phyloP scores from a whole-genome alignment of 805 yeast species.

The Brettanomyces sp. region DNA sequence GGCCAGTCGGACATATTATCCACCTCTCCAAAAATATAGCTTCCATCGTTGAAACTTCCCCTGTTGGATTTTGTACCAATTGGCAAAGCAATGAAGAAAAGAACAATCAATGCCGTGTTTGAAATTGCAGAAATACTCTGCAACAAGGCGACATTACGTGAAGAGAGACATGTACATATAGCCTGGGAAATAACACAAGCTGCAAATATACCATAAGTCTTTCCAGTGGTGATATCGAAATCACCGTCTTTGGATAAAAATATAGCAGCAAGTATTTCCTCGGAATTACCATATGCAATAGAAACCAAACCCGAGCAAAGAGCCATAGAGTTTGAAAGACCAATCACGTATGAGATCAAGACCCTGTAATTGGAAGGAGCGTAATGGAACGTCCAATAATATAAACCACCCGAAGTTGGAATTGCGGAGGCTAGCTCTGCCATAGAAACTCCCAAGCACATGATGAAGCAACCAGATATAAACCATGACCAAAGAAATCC shows the following conservation, averaged over 20 bases:
- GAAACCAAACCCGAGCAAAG: slow-evolving; percentile 55
- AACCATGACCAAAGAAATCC: slow-evolving; percentile 69
- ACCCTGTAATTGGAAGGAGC: slow-evolving; percentile 44
- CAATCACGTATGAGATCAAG: slow-evolving; percentile 50
- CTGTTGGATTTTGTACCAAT: slow-evolving; percentile 38
- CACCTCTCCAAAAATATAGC: slow-evolving; percentile 43
- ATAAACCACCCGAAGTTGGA: slow-evolving; percentile 69
- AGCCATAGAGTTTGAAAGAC: slow-evolving; percentile 57
- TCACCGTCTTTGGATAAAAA: slow-evolving; percentile 38
- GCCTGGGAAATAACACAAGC: slow-evolving; percentile 47
- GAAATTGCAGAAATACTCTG: slow-evolving; percentile 50
- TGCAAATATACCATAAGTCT: slow-evolving; percentile 52
- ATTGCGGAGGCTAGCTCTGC: slow-evolving; percentile 56
- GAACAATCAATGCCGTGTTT: slow-evolving; percentile 38
- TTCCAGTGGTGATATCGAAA: slow-evolving; percentile 42
- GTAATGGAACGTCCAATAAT: slow-evolving; percentile 57
- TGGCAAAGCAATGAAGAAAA: slow-evolving; percentile 55
- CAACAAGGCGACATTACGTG: slow-evolving; percentile 42
- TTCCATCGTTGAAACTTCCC: slow-evolving; percentile 32
- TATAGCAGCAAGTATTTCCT: slow-evolving; percentile 48
- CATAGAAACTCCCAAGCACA: slow-evolving; percentile 50
- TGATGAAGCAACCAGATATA: slow-evolving; percentile 36
- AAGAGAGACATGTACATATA: slow-evolving; percentile 41
- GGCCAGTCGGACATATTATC: slow-evolving; percentile 46
- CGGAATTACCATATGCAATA: slow-evolving; percentile 56